Evolutionary conservation across 495 filamentous ascomycete species (phyloP).

Genomic region (Neurospora discreta): DNA sequence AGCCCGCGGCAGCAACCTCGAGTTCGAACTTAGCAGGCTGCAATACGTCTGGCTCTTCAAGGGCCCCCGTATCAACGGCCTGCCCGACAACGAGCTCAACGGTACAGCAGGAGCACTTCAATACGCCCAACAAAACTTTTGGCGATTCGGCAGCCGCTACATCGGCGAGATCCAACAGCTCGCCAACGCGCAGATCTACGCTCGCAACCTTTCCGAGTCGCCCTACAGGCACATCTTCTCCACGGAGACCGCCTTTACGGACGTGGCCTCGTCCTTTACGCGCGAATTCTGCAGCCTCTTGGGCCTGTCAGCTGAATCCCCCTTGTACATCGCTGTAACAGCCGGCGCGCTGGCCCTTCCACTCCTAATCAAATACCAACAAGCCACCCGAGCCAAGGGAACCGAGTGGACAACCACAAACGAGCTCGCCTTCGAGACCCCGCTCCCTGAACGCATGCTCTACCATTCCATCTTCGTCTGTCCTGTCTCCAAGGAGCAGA

Average conservation of each 20-base stretch:
- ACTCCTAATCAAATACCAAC: slow-evolving; percentile 67
- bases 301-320: slow-evolving; percentile 75
- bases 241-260: slow-evolving; percentile 61
- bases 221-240: slow-evolving; percentile 73
- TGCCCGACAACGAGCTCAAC: slow-evolving; percentile 32
- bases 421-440: slow-evolving; percentile 88
- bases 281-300: slow-evolving; percentile 91
- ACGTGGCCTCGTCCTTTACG: slow-evolving; percentile 75
- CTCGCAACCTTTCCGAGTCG: slow-evolving; percentile 51
- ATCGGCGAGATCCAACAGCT: slow-evolving; percentile 66
- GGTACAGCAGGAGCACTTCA: slow-evolving; percentile 44
- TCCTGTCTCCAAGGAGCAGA: slow-evolving; percentile 91
- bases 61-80: slow-evolving; percentile 30
- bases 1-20: slow-evolving; percentile 76
- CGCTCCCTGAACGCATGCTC: slow-evolving; percentile 72
- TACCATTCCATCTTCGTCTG: slow-evolving; percentile 98
- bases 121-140: slow-evolving; percentile 61
- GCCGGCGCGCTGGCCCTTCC: slow-evolving; percentile 88
- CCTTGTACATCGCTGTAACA: slow-evolving; percentile 82
- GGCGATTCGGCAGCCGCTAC: slow-evolving; percentile 48
- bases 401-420: slow-evolving; percentile 90
- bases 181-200: slow-evolving; percentile 63
- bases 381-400: slow-evolving; percentile 71
- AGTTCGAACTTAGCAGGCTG: slow-evolving; percentile 83
- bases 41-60: slow-evolving; percentile 79